A percentile compares a stretch with the other conserved stretches of the same genome.
These are phyloP conservation scores for Pseudocercospora macadamiae DNA, from an alignment of 2,329 filamentous ascomycete species.

Conservation along the genomic window DNA sequence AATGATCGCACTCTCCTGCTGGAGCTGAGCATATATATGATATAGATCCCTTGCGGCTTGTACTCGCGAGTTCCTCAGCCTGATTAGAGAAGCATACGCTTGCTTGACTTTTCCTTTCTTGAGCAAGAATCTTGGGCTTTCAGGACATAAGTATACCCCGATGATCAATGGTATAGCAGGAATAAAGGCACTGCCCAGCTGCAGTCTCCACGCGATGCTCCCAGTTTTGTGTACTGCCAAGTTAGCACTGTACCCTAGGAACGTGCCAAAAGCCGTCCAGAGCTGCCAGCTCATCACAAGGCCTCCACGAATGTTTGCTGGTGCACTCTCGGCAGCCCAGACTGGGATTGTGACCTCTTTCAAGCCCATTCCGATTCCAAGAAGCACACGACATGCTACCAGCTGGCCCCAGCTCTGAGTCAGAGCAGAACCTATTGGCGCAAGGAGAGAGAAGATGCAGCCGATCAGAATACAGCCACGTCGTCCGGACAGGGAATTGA, in stretches of 20 bases:
- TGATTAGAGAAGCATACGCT: slow-evolving; percentile 50
- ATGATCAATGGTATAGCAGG: slow-evolving; percentile 63
- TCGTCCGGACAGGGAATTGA: slow-evolving; percentile 71
- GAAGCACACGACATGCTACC: slow-evolving; percentile 67
- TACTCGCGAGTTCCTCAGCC: slow-evolving; percentile 32
- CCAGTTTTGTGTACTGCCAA: slow-evolving; percentile 48
- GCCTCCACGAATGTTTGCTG: slow-evolving; percentile 49
- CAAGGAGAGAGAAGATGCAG: slow-evolving; percentile 66
- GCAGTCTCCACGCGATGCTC: slow-evolving; percentile 63
- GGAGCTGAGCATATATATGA: slow-evolving; percentile 29
- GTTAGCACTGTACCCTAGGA: slow-evolving; percentile 65
- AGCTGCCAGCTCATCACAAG: slow-evolving; percentile 41
- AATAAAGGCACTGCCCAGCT: slow-evolving; percentile 64
- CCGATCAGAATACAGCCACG: slow-evolving; percentile 75
- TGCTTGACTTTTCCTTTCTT: slow-evolving; percentile 29
- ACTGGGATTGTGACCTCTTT: slow-evolving; percentile 50
- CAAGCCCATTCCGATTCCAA: slow-evolving; percentile 59
- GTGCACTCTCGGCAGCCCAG: slow-evolving; percentile 47
- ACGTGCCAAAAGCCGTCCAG: slow-evolving; percentile 62
- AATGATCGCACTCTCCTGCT: not conserved
- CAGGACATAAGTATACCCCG: slow-evolving; percentile 53
- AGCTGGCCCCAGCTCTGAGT: slow-evolving; percentile 73
- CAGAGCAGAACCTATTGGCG: slow-evolving; percentile 65
- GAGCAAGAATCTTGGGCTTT: slow-evolving; percentile 33
- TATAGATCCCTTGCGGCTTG: slow-evolving; percentile 39